Conservation (phyloP, 1,284 basidiomycete genomes). For the Boletus semigastroideus region DNA sequence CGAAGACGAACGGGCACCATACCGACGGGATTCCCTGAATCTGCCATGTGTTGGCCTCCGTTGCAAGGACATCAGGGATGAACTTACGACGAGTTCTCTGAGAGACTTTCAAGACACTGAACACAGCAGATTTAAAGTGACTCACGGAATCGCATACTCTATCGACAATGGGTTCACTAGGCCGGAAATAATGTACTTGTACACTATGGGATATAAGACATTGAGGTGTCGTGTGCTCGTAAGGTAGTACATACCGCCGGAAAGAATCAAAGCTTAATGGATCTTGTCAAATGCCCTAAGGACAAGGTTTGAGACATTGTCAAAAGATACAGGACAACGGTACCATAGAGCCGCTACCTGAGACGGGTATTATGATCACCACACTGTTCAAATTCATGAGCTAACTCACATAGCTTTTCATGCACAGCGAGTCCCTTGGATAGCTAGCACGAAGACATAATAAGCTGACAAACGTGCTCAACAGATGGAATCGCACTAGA, state of each 20-base stretch:
- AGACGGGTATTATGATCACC: not conserved
- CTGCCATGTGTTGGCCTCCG: not conserved
- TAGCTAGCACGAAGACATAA: not conserved
- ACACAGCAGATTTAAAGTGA: not conserved
- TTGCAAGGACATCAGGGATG: not conserved
- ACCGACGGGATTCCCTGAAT: not conserved
- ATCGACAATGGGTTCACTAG: not conserved
- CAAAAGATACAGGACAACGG: not conserved
- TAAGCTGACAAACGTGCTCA: not conserved
- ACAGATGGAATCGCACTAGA: not conserved
- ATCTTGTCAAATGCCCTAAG: constrained; percentile 2
- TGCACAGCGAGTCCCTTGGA: not conserved
- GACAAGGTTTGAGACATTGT: not conserved
- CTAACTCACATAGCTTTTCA: not conserved
- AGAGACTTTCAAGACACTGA: not conserved
- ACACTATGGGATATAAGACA: not conserved
- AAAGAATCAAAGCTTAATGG: not conserved
- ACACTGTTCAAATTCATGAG: not conserved
- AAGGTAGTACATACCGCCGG: not conserved
- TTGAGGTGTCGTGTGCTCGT: not conserved
- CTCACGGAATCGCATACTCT: not conserved
- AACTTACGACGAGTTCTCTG: constrained; percentile 3
- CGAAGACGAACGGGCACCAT: not conserved
- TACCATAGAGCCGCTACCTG: constrained; percentile 5
- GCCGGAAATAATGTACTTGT: not conserved